Conservation (phyloP, 1,284 basidiomycete genomes). For the Pseudozyma sp. region DNA sequence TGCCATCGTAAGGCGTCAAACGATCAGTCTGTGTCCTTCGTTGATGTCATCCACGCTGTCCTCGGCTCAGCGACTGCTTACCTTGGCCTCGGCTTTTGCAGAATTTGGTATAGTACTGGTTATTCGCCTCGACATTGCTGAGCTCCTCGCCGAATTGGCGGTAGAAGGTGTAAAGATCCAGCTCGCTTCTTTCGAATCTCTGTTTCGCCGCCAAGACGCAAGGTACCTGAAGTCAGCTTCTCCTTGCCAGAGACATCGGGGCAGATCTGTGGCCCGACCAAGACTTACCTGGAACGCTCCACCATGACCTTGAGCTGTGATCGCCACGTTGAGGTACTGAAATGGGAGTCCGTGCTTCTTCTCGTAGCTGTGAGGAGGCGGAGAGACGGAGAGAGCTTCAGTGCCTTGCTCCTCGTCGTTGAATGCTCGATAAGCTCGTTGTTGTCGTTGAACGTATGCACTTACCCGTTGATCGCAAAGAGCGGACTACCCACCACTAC, state of each 20-base stretch:
- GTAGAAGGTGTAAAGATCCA: conserved; percentile 68
- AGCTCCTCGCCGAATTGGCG: conserved; percentile 62
- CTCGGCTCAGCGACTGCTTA: too few relatives aligned
- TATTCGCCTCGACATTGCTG: conserved; percentile 57
- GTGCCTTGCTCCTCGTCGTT: background rate
- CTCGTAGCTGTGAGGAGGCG: conserved; percentile 46
- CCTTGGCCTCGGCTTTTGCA: conserved; percentile 53
- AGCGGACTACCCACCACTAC: conserved; percentile 68
- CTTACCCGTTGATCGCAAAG: conserved; percentile 61
- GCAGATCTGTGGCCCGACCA: too few relatives aligned
- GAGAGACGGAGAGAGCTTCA: background rate
- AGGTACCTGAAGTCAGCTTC: background rate
- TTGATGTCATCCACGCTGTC: too few relatives aligned
- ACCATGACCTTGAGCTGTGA: conserved; percentile 63
- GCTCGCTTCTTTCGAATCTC: conserved; percentile 65
- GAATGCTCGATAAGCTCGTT: too few relatives aligned
- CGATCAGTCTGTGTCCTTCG: too few relatives aligned
- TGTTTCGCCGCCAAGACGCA: conserved; percentile 1
- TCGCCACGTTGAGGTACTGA: conserved; percentile 69
- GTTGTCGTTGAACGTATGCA: background rate
- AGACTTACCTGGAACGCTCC: conserved; percentile 67
- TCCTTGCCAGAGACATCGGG: too few relatives aligned
- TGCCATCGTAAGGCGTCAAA: background rate
- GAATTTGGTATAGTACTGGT: conserved; percentile 57
- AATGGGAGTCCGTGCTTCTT: conserved; percentile 57